Evolutionary conservation across 345 rosid genomes (phyloP), one percentile per base, ranked within the genome.

Genomic region (Salix viminalis): DNA sequence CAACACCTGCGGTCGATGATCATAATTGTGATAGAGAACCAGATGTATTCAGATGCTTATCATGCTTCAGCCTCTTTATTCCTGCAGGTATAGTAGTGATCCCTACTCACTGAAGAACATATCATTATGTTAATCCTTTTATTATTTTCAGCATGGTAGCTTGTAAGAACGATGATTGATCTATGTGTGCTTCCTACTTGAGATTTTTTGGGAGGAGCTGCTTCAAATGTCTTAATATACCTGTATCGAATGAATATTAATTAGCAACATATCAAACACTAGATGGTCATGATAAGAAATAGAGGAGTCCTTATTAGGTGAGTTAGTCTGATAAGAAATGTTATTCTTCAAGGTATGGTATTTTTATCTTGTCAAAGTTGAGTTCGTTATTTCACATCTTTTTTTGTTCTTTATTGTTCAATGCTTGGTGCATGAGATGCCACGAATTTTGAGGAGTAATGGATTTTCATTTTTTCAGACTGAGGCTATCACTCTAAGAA

Each of bases 31-130:
- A 66, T 37, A 14, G 76, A 36, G 83, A 79, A 34, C 79, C 83
- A 1, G 81, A 83, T 80, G 77, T 77, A n/a, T 88, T 87, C 84
- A 83, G 87, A 86, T 95, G 97, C 85, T 83, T 89, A 80, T 87
- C 96, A 44, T 95, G 97, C 84, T 86, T 90, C 87, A 88, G 89
- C 86, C 37, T 93, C 73, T 88, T 93, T 87, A 69, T 84, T 76
- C 94, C 87, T 69, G 74, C 54, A 85, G 94, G 98, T 92, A 87
- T 34, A 37, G 18, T 70, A 26, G 34, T 46, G 67, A 48, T 21
- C 67, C 69, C 52, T 69, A 6, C 37, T 8, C 7, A 15, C 19
- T 4, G 48, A 75, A 52, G 41, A 24, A 42, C 6, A 21, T 21
- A 7, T 5, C 65, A 16, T 37, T 37, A 18, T 50, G 54, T 13